Conservation (phyloP, 805 yeast genomes). For the Wickerhamiella shivajii region DNA sequence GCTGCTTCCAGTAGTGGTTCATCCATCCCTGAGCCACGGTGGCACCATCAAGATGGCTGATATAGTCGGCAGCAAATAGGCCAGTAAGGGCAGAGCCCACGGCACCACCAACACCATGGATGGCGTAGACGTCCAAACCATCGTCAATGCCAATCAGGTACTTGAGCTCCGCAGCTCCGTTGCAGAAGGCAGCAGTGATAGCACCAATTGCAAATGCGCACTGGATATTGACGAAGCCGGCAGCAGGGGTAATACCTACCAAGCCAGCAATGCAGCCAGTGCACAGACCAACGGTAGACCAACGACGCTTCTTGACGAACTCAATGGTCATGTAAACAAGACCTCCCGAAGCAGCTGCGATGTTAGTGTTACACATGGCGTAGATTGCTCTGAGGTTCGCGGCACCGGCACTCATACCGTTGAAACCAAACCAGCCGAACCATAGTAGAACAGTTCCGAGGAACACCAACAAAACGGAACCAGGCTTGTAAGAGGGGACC, state of each 20-base stretch:
- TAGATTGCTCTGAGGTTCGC: constrained; percentile 88
- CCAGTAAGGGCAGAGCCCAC: constrained; percentile 76
- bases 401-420: constrained; percentile 95
- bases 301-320: constrained; percentile 72
- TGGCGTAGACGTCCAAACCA: constrained; percentile 87
- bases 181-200: constrained; percentile 62
- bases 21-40: constrained; percentile 82
- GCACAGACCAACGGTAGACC: constrained; percentile 90
- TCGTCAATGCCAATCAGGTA: constrained; percentile 65
- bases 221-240: constrained; percentile 90
- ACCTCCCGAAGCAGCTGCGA: constrained; percentile 90
- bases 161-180: constrained; percentile 76
- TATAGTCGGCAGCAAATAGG: constrained; percentile 86
- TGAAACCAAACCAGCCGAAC: constrained; percentile 99
- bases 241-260: constrained; percentile 94
- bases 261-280: constrained; percentile 87
- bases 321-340: constrained; percentile 90
- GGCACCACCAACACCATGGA: constrained; percentile 90
- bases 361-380: constrained; percentile 82
- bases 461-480: constrained; percentile 78
- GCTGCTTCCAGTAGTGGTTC: constrained; percentile 75
- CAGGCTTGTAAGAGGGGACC: constrained; percentile 86
- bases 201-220: constrained; percentile 74
- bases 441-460: constrained; percentile 88
- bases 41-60: constrained; percentile 68